phyloP scores from a whole-genome alignment of 345 rosid species.

The Clausena lansium region DNA sequence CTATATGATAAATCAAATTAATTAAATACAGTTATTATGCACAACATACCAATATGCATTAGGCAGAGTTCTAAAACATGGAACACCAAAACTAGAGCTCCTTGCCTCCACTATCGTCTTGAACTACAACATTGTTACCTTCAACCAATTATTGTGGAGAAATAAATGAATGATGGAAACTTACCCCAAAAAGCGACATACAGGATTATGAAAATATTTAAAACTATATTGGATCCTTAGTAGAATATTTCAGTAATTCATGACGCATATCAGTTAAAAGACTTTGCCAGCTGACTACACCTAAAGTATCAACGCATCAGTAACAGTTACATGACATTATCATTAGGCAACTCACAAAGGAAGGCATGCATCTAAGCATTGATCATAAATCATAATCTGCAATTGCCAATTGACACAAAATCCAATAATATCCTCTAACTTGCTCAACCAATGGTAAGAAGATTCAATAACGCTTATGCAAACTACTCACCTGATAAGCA shows the following conservation, averaged over 20 bases:
- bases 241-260: neutral
- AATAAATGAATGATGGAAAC: neutral
- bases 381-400: neutral
- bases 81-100: neutral
- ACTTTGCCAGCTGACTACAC: neutral
- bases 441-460: neutral
- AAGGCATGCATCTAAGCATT: neutral
- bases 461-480: slow-evolving; percentile 12
- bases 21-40: neutral
- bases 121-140: neutral
- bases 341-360: neutral
- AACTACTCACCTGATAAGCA: slow-evolving; percentile 79
- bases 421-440: neutral
- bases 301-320: neutral
- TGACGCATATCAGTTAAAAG: neutral
- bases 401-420: neutral
- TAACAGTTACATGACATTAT: neutral
- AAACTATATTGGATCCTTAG: neutral
- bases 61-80: neutral
- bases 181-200: neutral
- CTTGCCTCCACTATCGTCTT: neutral
- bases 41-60: neutral
- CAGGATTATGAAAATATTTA: neutral
- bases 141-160: neutral
- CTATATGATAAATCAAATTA: neutral